Base-by-base conservation (phyloP, 2,329 filamentous ascomycete genomes). In the Aspergillus vadensis region DNA sequence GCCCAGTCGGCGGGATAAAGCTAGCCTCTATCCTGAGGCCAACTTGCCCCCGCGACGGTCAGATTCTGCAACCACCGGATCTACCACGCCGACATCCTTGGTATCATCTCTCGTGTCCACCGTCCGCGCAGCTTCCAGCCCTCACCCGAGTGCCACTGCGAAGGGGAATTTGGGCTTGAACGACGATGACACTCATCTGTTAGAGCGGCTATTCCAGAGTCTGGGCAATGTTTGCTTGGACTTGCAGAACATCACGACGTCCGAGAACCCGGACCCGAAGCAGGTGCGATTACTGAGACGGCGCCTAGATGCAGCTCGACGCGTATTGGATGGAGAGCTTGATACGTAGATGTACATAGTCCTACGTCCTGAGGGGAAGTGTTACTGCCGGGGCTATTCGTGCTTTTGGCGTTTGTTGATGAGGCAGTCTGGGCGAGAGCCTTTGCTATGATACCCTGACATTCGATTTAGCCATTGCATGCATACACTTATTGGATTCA, bases 281-380 rank as follows among this genome's bases (percentile, higher is more conserved):
- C 82, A 67, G 77, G 85, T 62, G 85, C 91, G 66, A 57, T 81
- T 88, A 61, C 87, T 90, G 74, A 82, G 91, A 61, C 81, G 89
- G 64, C 83, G 90, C 66, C 82, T 97, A 54, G 91, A 96, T 66
- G 85, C 87, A 55, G 92, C 92, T 5, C 86, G 88, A 61, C 83
- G 85, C 55, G 84, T 91, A 3, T 80, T 96, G 30, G 91, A 94
- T 66, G 91, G 91, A 5, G 78, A 87, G 61, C 83, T 88, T 39
- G 67, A 69, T 55, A 60, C 65, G 25, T 66, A 59, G 61, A 50
- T 49, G 21, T 48, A 36, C 14, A 44, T 47, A 23, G 44, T 27
- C 23, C 15, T 47, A 23, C 2, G 27, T 36, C 4, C 10, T 7
- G 4, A 14, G 32, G 27, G 12, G 32, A 14, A 36, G 4, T 36